These are phyloP conservation scores for Botryosphaeria agaves DNA, from an alignment of 2,329 filamentous ascomycete species.

Conservation along the genomic window DNA sequence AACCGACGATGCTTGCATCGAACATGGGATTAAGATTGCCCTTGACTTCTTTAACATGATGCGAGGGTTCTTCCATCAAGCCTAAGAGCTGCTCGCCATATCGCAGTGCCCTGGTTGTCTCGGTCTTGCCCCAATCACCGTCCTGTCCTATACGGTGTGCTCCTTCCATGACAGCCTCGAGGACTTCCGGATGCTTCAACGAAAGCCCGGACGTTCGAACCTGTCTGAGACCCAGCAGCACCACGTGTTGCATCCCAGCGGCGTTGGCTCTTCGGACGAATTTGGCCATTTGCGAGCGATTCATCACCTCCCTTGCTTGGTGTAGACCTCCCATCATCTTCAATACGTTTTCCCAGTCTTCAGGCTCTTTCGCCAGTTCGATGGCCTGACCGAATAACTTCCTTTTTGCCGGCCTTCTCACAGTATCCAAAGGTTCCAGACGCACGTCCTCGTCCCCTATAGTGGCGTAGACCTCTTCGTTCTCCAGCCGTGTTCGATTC, in stretches of 20 bases:
- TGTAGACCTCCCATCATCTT: constrained; percentile 15
- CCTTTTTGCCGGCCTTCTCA: constrained; percentile 11
- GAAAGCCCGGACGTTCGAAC: constrained; percentile 15
- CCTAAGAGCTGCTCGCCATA: constrained; percentile 20
- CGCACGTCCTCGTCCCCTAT: constrained; percentile 22
- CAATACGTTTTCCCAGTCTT: constrained; percentile 18
- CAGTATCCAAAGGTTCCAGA: constrained; percentile 15
- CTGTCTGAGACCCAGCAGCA: constrained; percentile 15
- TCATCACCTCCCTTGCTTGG: constrained; percentile 7
- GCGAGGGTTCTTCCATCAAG: constrained; percentile 22
- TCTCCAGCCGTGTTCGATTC: constrained; percentile 22
- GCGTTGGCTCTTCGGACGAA: constrained; percentile 14
- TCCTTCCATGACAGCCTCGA: constrained; percentile 16
- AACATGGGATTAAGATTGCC: constrained; percentile 13
- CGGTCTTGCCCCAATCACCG: constrained; percentile 18
- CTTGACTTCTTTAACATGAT: constrained; percentile 12
- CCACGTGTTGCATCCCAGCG: constrained; percentile 11
- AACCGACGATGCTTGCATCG: constrained; percentile 20
- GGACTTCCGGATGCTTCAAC: constrained; percentile 13
- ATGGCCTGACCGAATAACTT: constrained; percentile 13
- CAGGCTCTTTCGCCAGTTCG: constrained; percentile 10
- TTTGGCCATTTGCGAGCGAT: constrained; percentile 11
- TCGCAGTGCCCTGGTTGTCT: constrained; percentile 19
- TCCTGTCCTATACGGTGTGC: constrained; percentile 16
- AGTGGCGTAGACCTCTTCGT: constrained; percentile 23